These are phyloP conservation scores for Huntiella bhutanensis DNA, from an alignment of 2,329 filamentous ascomycete species.

Conservation along the genomic window DNA sequence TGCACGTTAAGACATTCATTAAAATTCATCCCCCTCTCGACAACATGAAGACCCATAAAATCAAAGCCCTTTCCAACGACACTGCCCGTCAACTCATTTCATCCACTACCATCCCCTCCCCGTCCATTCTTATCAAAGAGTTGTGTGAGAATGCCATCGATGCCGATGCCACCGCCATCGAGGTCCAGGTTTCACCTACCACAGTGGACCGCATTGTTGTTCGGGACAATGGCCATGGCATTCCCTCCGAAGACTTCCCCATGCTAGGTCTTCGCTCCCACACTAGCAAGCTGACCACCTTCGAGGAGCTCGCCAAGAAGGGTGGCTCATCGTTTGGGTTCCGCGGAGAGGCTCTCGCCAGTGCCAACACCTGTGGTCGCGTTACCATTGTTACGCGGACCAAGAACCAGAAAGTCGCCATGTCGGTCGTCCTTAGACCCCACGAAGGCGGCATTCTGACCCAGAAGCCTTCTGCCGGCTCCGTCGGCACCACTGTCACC, in stretches of 20 bases:
- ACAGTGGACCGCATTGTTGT: slow-evolving; percentile 52
- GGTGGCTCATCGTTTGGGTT: slow-evolving; percentile 51
- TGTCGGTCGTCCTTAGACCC: slow-evolving; percentile 24
- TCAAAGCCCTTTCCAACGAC: slow-evolving; percentile 28
- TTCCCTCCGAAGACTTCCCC: slow-evolving; percentile 40
- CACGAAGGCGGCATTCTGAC: slow-evolving; percentile 17
- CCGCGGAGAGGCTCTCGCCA: slow-evolving; percentile 54
- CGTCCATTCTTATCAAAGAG: slow-evolving; percentile 51
- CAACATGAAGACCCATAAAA: slow-evolving; percentile 23
- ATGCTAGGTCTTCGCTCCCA: slow-evolving; percentile 45
- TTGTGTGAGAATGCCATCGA: slow-evolving; percentile 63
- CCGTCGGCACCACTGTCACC: slow-evolving; percentile 50
- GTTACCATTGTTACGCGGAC: slow-evolving; percentile 46
- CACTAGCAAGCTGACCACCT: slow-evolving; percentile 53
- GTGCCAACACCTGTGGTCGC: slow-evolving; percentile 38
- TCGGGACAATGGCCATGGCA: slow-evolving; percentile 56
- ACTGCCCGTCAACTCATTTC: slow-evolving; percentile 40
- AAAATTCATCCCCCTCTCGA: not conserved
- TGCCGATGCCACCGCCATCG: slow-evolving; percentile 45
- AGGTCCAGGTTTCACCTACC: slow-evolving; percentile 44
- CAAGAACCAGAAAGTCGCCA: slow-evolving; percentile 39
- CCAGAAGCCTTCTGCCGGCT: slow-evolving; percentile 26
- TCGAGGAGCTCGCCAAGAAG: slow-evolving; percentile 39
- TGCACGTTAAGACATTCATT: too few relatives aligned
- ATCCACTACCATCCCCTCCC: slow-evolving; percentile 37